phyloP scores from a whole-genome alignment of 768 basidiomycete species.

The Trametes coccinea region DNA sequence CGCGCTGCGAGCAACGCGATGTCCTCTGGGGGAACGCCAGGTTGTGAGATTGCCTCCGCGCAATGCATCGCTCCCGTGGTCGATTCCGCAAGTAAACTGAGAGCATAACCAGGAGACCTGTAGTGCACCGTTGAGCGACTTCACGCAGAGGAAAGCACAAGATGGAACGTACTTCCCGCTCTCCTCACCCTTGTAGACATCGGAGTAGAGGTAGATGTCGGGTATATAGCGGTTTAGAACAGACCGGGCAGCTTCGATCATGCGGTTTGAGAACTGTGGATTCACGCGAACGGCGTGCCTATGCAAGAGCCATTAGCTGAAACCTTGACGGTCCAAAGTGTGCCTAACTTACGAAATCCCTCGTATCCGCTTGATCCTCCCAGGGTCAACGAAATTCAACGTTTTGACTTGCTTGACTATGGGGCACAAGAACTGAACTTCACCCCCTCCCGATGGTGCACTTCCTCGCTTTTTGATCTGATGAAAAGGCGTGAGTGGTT shows the following conservation, averaged over 20 bases:
- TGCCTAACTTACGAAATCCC: conserved; percentile 80
- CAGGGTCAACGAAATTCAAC: conserved; percentile 87
- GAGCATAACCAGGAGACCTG: conserved; percentile 95
- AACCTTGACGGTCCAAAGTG: background rate
- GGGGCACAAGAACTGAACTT: conserved; percentile 92
- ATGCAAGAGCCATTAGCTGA: background rate
- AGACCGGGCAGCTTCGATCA: conserved; percentile 93
- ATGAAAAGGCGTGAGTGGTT: background rate
- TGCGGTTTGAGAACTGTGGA: conserved; percentile 95
- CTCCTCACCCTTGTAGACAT: conserved; percentile 97
- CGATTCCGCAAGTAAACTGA: conserved; percentile 88
- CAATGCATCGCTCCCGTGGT: conserved; percentile 89
- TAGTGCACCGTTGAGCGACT: background rate
- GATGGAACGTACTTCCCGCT: conserved; percentile 80
- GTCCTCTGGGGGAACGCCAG: conserved; percentile 90
- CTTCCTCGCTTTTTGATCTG: conserved; percentile 96
- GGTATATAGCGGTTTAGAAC: conserved; percentile 95
- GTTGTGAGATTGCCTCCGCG: conserved; percentile 80
- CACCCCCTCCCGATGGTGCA: conserved; percentile 88
- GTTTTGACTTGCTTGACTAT: conserved; percentile 90
- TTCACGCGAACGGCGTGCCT: conserved; percentile 96
- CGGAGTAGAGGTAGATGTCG: conserved; percentile 97
- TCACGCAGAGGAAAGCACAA: background rate
- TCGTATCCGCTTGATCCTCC: conserved; percentile 91
- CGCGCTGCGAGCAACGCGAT: conserved; percentile 82